A percentile compares a stretch with the other conserved stretches of the same genome.
phyloP scores from a whole-genome alignment of 2,329 filamentous ascomycete species.

The Raffaelea arxii region DNA sequence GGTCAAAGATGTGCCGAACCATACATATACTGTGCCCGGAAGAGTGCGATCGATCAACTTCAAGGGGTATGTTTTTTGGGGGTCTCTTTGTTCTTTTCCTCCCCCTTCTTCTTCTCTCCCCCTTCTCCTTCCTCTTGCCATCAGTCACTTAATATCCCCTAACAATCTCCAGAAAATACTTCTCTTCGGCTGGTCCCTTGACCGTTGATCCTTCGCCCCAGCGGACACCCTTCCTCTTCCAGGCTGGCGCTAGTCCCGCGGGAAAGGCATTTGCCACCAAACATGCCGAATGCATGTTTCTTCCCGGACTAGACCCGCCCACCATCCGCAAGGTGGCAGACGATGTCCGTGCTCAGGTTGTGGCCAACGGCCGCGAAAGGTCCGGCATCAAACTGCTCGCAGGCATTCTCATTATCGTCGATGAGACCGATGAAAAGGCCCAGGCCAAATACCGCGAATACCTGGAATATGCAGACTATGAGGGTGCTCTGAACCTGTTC shows the following conservation, averaged over 20 bases:
- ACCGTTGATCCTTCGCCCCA: slow-evolving; percentile 7
- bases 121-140: too few species aligned
- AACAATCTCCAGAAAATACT: slow-evolving; percentile 1
- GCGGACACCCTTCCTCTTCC: slow-evolving; percentile 15
- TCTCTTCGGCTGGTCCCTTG: neutral
- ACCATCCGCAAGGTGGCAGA: neutral
- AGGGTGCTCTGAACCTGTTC: slow-evolving; percentile 5
- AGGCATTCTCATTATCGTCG: slow-evolving; percentile 13
- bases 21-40: slow-evolving; percentile 8
- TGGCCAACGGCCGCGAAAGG: slow-evolving; percentile 11
- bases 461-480: slow-evolving; percentile 4
- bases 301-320: slow-evolving; percentile 10
- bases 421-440: slow-evolving; percentile 13
- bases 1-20: slow-evolving; percentile 8
- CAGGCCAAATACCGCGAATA: slow-evolving; percentile 13
- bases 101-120: too few species aligned
- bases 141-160: too few species aligned
- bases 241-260: slow-evolving; percentile 14
- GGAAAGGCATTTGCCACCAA: slow-evolving; percentile 14
- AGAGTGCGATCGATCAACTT: neutral
- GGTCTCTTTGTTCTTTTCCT: too few species aligned
- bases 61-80: neutral
- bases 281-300: slow-evolving; percentile 16
- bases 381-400: slow-evolving; percentile 13
- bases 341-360: slow-evolving; percentile 6